These are phyloP conservation scores for Clavulina sp. DNA, from an alignment of 768 basidiomycete genomes.

Conservation along the genomic window DNA sequence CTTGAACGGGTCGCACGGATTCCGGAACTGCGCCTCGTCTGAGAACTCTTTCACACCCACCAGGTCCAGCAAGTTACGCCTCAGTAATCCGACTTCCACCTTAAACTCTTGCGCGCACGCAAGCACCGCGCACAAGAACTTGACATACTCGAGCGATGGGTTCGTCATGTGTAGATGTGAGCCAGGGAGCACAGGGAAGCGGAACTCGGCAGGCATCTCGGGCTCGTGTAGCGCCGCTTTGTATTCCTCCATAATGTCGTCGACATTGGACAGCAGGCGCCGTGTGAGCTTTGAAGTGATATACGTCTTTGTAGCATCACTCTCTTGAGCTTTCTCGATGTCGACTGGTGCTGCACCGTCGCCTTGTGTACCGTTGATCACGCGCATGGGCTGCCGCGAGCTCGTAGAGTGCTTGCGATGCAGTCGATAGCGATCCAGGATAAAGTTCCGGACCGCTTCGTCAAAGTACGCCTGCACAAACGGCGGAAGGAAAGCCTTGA, in stretches of 20 bases:
- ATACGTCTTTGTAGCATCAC: slow-evolving; percentile 52
- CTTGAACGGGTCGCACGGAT: slow-evolving; percentile 80
- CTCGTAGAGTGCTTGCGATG: slow-evolving; percentile 43
- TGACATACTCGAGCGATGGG: slow-evolving; percentile 76
- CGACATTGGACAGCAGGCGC: slow-evolving; percentile 50
- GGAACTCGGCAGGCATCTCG: slow-evolving; percentile 36
- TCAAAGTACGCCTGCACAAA: slow-evolving; percentile 66
- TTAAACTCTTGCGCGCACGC: slow-evolving; percentile 61
- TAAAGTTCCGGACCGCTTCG: slow-evolving; percentile 57
- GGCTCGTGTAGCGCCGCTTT: slow-evolving; percentile 37
- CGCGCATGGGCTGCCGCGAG: slow-evolving; percentile 51
- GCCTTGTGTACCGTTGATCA: slow-evolving; percentile 52
- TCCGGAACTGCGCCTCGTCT: slow-evolving; percentile 66
- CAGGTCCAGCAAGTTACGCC: slow-evolving; percentile 76
- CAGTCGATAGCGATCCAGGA: slow-evolving; percentile 66
- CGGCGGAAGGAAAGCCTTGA: slow-evolving; percentile 71
- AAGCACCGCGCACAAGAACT: slow-evolving; percentile 70
- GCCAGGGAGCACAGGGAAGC: slow-evolving; percentile 78
- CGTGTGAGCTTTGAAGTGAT: slow-evolving; percentile 68
- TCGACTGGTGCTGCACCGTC: slow-evolving; percentile 38
- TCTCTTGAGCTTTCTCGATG: slow-evolving; percentile 47
- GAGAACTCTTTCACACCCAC: slow-evolving; percentile 78
- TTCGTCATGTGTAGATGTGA: slow-evolving; percentile 63
- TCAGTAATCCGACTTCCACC: slow-evolving; percentile 76
- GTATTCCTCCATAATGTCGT: slow-evolving; percentile 35